Conservation (phyloP, 768 basidiomycete genomes). For the Russula foetens region DNA sequence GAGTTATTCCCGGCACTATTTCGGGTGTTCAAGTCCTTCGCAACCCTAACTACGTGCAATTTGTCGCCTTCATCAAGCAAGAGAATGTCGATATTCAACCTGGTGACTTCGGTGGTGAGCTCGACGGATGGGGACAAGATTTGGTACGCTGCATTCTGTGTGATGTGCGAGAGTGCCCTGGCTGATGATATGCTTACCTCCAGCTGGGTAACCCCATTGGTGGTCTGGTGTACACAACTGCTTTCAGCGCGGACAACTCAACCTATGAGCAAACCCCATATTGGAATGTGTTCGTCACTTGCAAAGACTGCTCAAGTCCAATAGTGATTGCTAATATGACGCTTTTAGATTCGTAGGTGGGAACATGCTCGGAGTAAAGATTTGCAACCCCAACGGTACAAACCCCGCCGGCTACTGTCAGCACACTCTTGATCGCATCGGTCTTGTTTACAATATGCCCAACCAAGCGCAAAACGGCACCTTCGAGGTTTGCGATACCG, state of each 20-base stretch:
- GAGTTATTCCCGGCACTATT: conserved; percentile 61
- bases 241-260: conserved; percentile 37
- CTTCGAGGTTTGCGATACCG: conserved; percentile 60
- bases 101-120: conserved; percentile 65
- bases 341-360: conserved; percentile 62
- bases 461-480: conserved; percentile 46
- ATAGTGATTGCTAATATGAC: background rate
- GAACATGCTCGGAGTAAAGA: conserved; percentile 58
- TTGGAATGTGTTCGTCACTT: conserved; percentile 52
- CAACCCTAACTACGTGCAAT: conserved; percentile 51
- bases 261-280: conserved; percentile 46
- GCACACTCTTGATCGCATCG: conserved; percentile 69
- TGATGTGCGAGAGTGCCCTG: background rate
- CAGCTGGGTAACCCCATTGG: conserved; percentile 80
- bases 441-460: conserved; percentile 67
- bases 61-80: conserved; percentile 62
- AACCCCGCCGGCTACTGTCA: conserved; percentile 51
- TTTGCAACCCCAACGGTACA: conserved; percentile 52
- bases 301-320: background rate
- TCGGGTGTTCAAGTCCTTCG: conserved; percentile 55
- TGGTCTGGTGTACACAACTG: conserved; percentile 57
- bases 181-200: background rate
- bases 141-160: conserved; percentile 26
- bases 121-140: conserved; percentile 72
- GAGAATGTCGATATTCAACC: conserved; percentile 40